Evolutionary conservation across 495 filamentous ascomycete genomes (phyloP), one percentile per base, ranked within the genome.

Genomic region (Staphylotrichum longicolle): DNA sequence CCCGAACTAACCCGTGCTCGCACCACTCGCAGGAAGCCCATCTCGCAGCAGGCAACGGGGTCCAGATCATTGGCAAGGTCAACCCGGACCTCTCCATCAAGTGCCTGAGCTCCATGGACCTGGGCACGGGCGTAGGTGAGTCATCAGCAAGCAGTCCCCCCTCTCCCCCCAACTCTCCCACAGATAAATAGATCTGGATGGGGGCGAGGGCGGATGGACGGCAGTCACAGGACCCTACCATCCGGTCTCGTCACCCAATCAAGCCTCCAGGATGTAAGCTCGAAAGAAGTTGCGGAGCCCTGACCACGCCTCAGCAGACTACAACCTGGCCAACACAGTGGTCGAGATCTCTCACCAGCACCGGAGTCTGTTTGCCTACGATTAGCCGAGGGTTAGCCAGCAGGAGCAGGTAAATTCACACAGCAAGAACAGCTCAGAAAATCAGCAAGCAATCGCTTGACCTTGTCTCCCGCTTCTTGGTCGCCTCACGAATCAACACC

Each of bases 31-130:
- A 91, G 82, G 93, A 96, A 63, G 82, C 84, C 39, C 90, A 96
- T 72, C 76, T 98, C 44, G 80, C 84, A 54, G 80, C 90, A 70
- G 87, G 89, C 54, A 91, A 90, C 72, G 83, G 89, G 48, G 86
- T 89, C 15, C 95, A 98, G 76, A 76, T 98, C 61, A 87, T 98
- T 46, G 95, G 92, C 56, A 97, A 94, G 75, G 93, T 98, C 58
- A 86, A 91, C 64, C 78, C 79, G 65, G 91, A 95, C 67, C 75
- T 94, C 45, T 85, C 83, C 14, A 73, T 98, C 49, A 88, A 87
- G 66, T 87, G 91, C 44, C 76, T 95, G 49, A 88, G 79, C 48
- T 85, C 86, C 11, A 84, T 83, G 55, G 93, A 98, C 74, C 89
- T 95, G 73, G 93, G 93, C 33, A 83, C 66, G 11, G 78, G 82